Evolutionary conservation across 148 eudicot genomes (phyloP), one percentile per base, ranked within the genome.

Genomic region (Bassia scoparia): DNA sequence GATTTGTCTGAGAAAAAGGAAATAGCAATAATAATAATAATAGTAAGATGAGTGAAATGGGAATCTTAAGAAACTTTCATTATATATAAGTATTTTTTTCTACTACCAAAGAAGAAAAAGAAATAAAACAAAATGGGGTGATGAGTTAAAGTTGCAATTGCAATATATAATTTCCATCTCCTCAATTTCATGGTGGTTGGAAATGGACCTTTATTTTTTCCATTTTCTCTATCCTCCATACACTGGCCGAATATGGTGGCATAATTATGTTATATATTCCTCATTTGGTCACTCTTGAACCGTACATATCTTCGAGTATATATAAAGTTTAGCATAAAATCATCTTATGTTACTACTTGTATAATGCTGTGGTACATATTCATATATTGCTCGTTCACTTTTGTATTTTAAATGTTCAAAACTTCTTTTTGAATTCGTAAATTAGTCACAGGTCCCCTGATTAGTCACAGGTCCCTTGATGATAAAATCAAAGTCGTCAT

Each of bases 161-260:
- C 43, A 69, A 72, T 59, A 72, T 41, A 41, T 72, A 29, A 46
- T 44, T 61, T 26, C 34, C 0, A 60, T n/a, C 12, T 71, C 13
- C n/a, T n/a, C n/a, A n/a, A n/a, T 60, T 41, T 41, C 0, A 41
- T 72, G 54, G 67, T 72, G 56, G 67, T 30, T 72, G 54, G 53
- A 46, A n/a, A n/a, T n/a, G n/a, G n/a, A 60, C 31, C 75, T 59
- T 50, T n/a, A n/a, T n/a, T n/a, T n/a, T n/a, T 41, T 43, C 60
- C 27, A 20, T 59, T 68, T 35, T 41, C 46, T 41, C 46, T 41
- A 41, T 59, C 35, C 15, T 43, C 67, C 54, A 44, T 12, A 18
- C 11, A 69, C 33, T 48, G 23, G 59, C 26, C 38, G 24, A 29
- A 23, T 18, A 44, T 61, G 26, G 67, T 33, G 67, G 67, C 67